Conservation (phyloP, 805 yeast genomes). For the Diddensiella transvaalensis region DNA sequence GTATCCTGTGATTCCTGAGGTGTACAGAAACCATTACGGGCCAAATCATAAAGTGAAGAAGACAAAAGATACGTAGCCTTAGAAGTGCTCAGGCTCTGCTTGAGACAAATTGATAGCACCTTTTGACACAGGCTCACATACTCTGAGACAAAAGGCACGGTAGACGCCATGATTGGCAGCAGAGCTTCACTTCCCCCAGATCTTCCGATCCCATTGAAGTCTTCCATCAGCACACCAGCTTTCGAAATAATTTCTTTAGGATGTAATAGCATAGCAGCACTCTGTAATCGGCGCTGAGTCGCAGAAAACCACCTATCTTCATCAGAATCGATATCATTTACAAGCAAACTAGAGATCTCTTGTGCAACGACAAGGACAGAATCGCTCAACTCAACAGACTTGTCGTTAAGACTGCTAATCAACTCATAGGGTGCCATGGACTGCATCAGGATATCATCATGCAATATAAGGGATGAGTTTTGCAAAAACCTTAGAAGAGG, state of each 20-base stretch:
- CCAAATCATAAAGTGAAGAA: conserved; percentile 52
- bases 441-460: not conserved
- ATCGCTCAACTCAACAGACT: conserved; percentile 38
- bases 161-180: conserved; percentile 43
- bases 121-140: conserved; percentile 49
- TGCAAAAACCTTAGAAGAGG: not conserved
- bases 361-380: conserved; percentile 69
- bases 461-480: not conserved
- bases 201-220: not conserved
- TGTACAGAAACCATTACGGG: conserved; percentile 85
- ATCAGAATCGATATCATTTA: conserved; percentile 34
- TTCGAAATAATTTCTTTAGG: conserved; percentile 36
- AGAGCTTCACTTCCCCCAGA: conserved; percentile 30
- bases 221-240: conserved; percentile 24
- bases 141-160: conserved; percentile 60
- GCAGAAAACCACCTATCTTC: conserved; percentile 67
- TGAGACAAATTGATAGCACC: conserved; percentile 44
- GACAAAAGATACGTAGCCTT: conserved; percentile 61
- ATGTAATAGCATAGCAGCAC: conserved; percentile 44
- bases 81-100: conserved; percentile 51
- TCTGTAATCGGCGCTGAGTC: conserved; percentile 44
- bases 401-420: not conserved
- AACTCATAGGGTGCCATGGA: not conserved
- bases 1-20: conserved; percentile 73
- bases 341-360: conserved; percentile 38